Conservation (phyloP, 202 grass and related monocot species). For the Elaeis oleifera region DNA sequence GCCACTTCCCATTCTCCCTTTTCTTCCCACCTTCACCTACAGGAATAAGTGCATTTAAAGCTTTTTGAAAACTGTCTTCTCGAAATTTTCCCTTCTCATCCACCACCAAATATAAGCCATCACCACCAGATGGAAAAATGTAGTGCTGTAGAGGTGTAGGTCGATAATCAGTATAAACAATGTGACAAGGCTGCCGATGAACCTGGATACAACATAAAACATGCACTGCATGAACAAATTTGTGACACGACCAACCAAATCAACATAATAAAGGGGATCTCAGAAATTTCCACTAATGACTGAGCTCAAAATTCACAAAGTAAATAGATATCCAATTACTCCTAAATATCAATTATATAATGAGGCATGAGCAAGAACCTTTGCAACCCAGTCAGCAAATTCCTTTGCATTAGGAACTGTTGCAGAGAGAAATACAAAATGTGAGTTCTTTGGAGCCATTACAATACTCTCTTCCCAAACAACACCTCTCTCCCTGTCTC, state of each 20-base stretch:
- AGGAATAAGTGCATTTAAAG: conserved; percentile 82
- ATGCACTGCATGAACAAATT: too few species aligned
- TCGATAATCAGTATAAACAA: conserved; percentile 94
- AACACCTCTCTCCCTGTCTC: conserved; percentile 92
- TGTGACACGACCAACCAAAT: too few species aligned
- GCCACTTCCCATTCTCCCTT: conserved; percentile 72
- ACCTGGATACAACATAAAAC: conserved; percentile 53
- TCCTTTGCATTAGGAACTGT: conserved; percentile 94
- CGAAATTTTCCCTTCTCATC: conserved; percentile 94
- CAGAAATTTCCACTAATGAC: too few species aligned
- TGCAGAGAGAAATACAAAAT: conserved; percentile 88
- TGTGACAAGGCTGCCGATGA: conserved; percentile 96
- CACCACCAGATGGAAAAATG: conserved; percentile 87
- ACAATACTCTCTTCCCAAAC: conserved; percentile 99
- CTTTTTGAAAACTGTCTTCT: conserved; percentile 98
- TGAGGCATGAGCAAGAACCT: conserved; percentile 39
- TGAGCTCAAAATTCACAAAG: background rate
- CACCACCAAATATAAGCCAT: conserved; percentile 87
- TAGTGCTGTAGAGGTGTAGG: conserved; percentile 97
- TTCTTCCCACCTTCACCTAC: conserved; percentile 39
- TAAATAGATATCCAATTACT: background rate
- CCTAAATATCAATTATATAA: background rate
- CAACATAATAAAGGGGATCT: too few species aligned
- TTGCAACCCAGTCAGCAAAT: conserved; percentile 99
- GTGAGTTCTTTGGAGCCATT: conserved; percentile 89